Evolutionary conservation across 129 eudicot genomes (phyloP), one percentile per base, ranked within the genome.

Genomic region (Flaveria bidentis): DNA sequence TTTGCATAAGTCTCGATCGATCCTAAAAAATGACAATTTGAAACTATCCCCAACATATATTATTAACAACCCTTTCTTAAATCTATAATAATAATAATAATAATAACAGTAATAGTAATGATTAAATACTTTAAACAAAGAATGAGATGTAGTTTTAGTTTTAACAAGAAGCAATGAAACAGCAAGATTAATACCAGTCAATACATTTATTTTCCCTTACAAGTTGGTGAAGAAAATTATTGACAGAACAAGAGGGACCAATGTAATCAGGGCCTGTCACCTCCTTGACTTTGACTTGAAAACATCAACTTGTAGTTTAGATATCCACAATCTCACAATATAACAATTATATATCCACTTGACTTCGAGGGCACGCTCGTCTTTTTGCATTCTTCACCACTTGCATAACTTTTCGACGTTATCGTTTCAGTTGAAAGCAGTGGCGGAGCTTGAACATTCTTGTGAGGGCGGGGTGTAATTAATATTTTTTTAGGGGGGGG

Each of bases 261-360:
- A 64, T 83, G 82, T 84, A 82, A 53, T 83, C 78, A 84, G 47
- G 91, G 97, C 98, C 97, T 73, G 98, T 87, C 96, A 93, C 92
- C 90, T 79, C 20, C 80, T 77, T 84, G 95, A 89, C 98, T 93
- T 93, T 86, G 97, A 90, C 98, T 97, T 80, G 78, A 70, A 74
- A 78, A 76, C 83, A 89, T 65, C 56, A 36, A 69, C 64, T 44
- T 78, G 56, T 86, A 64, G 69, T 78, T 74, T 78, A 61, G 71
- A 88, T 88, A 88, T 86, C 85, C 90, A 90, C 98, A 90, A 36
- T 74, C 41, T 36, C 88, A 85, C 89, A 87, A 82, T 69, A 82
- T 78, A 78, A 76, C 85, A 85, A 67, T 82, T 20, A 20, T 20
- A 20, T 87, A 85, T 88, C 88, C 90, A 76, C 96, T 90, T 76